A percentile compares a stretch with the other conserved stretches of the same genome.
phyloP scores from a whole-genome alignment of 768 basidiomycete genomes.

The Boletus reticulatus region DNA sequence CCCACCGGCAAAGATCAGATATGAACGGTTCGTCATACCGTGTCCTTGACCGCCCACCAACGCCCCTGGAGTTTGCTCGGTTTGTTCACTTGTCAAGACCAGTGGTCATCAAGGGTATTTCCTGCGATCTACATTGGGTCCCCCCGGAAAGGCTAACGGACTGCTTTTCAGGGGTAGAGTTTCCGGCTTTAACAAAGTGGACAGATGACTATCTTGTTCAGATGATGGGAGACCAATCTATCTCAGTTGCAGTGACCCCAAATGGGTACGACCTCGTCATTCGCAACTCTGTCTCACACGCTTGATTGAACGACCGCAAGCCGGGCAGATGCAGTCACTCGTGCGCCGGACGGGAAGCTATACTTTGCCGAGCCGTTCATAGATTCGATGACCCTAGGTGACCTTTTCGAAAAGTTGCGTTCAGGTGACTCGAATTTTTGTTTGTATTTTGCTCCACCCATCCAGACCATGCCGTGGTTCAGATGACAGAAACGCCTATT shows the following conservation, averaged over 20 bases:
- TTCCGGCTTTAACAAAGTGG: conserved; percentile 58
- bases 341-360: conserved; percentile 46
- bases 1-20: conserved; percentile 36
- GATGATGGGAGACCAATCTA: conserved; percentile 48
- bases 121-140: not conserved
- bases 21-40: conserved; percentile 56
- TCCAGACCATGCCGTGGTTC: not conserved
- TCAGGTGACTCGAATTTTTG: conserved; percentile 28
- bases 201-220: conserved; percentile 56
- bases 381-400: conserved; percentile 63
- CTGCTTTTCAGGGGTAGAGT: conserved; percentile 41
- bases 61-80: conserved; percentile 65
- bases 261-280: conserved; percentile 57
- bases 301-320: conserved; percentile 36
- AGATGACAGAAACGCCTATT: conserved; percentile 44
- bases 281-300: not conserved
- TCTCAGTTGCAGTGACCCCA: conserved; percentile 81
- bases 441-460: not conserved
- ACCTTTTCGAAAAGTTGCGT: conserved; percentile 46
- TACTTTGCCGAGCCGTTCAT: conserved; percentile 79
- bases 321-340: conserved; percentile 71
- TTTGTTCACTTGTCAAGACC: conserved; percentile 70
- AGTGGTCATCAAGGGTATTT: conserved; percentile 66
- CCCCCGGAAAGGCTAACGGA: not conserved
- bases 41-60: conserved; percentile 53